These are phyloP conservation scores for Gonium pectorale DNA, from an alignment of 139 green algal genomes.

Conservation along the genomic window DNA sequence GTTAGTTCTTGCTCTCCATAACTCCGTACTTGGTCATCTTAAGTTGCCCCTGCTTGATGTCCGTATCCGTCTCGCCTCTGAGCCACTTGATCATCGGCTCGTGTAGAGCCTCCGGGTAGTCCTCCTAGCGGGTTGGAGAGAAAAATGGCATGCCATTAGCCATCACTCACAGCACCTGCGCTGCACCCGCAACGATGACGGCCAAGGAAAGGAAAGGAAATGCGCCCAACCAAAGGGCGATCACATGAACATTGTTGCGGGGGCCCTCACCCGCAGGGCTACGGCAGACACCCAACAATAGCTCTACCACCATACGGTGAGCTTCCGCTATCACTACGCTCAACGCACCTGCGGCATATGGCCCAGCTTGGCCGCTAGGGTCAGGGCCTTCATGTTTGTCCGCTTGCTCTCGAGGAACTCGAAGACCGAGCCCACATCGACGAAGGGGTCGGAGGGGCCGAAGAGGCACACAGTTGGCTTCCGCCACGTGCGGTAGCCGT, in stretches of 20 bases:
- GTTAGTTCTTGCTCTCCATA: constrained; percentile 35
- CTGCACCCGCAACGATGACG: too few species aligned
- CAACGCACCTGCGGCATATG: constrained; percentile 61
- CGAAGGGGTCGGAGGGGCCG: constrained; percentile 75
- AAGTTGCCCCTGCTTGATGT: constrained; percentile 19
- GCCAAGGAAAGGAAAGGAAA: too few species aligned
- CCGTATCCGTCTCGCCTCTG: constrained; percentile 35
- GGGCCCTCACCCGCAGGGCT: too few species aligned
- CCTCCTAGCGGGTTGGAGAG: too few species aligned
- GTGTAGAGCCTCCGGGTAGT: constrained; percentile 56
- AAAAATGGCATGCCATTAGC: too few species aligned
- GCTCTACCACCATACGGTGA: too few species aligned
- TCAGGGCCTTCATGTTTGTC: constrained; percentile 60
- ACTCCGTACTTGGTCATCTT: constrained; percentile 58
- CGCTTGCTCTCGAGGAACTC: constrained; percentile 56
- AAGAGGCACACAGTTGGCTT: constrained; percentile 75
- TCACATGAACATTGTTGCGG: too few species aligned
- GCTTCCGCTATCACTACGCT: too few species aligned
- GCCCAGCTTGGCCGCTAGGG: constrained; percentile 45
- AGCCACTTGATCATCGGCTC: constrained; percentile 49
- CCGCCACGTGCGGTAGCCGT: constrained; percentile 70
- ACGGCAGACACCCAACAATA: too few species aligned
- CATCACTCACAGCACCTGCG: too few species aligned
- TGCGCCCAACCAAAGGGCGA: too few species aligned
- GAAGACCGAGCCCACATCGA: constrained; percentile 55